Conservation (phyloP, 2,329 filamentous ascomycete genomes). For the Ciborinia camelliae region DNA sequence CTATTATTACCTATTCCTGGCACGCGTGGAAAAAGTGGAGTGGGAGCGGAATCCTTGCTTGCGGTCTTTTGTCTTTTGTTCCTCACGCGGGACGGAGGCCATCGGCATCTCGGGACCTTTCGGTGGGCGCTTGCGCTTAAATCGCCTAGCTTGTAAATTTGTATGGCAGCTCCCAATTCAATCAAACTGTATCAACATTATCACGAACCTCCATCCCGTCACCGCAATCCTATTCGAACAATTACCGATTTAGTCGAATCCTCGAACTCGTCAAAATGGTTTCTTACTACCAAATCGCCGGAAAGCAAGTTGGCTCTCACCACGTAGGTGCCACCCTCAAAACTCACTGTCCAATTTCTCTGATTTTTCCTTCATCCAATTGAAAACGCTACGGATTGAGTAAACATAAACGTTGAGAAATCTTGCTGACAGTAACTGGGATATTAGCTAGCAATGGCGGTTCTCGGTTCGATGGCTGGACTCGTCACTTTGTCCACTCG, state of each 20-base stretch:
- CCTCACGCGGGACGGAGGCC: neutral
- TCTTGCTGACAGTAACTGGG: constrained; percentile 24
- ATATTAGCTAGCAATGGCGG: constrained; percentile 36
- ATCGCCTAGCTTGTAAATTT: constrained; percentile 19
- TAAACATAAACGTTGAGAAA: neutral
- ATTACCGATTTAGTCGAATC: neutral
- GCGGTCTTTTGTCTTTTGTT: neutral
- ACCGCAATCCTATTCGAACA: constrained; percentile 3
- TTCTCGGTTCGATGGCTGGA: constrained; percentile 31
- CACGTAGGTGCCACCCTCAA: constrained; percentile 30
- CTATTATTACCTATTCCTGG: neutral
- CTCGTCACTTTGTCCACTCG: constrained; percentile 24
- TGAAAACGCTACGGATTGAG: constrained; percentile 8
- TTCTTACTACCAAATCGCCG: constrained; percentile 36
- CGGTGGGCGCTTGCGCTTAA: constrained; percentile 17
- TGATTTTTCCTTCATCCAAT: constrained; percentile 24
- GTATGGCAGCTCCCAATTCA: constrained; percentile 7
- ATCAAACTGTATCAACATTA: constrained; percentile 6
- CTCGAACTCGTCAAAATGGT: constrained; percentile 33
- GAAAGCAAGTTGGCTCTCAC: constrained; percentile 39
- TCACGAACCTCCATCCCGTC: constrained; percentile 3
- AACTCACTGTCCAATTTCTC: constrained; percentile 18
- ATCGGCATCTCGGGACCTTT: constrained; percentile 11
- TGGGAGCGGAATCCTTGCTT: constrained; percentile 10
- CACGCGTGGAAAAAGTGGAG: neutral